Base-by-base conservation (phyloP, 2,329 filamentous ascomycete genomes). In the Penicillium thymicola region DNA sequence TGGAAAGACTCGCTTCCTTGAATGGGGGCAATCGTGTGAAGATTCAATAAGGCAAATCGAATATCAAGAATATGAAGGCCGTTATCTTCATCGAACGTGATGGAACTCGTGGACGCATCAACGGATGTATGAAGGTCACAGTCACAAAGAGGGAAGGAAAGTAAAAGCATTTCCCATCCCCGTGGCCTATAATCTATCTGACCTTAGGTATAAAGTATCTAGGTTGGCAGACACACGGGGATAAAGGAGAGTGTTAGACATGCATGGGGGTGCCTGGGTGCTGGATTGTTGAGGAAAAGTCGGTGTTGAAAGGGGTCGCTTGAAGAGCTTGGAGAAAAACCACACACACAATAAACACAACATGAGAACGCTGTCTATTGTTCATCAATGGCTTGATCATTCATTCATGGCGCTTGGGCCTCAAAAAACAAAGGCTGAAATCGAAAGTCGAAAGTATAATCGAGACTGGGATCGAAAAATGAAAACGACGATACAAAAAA, bases 341-440 rank as follows among this genome's bases (percentile, higher is more conserved):
- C 18, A 49, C 18, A 48, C 54, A 64, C 54, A 64, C 55, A 59
- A 58, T 60, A 61, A 51, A 54, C 54, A 54, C 50, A 54, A 58
- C 41, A 51, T 16, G 32, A 18, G 47, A 66, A 70, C 61, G 63
- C 66, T 67, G 63, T 70, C 68, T 71, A 70, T 70, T 64, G 64
- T 64, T 70, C 63, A 61, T 68, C 59, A 65, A 61, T 60, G 55
- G 61, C 62, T 63, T 52, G 54, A 60, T 68, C 65, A 59, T 67
- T 64, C 59, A 60, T 63, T 59, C 58, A 58, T 57, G 36, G 55
- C 49, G 45, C 43, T 42, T 54, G 43, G 51, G 49, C 49, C 30
- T 32, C 38, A 51, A 50, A 54, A 48, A 30, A 18, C 21, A 48
- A 44, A 38, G 32, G 44, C 37, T 30, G 54, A 44, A 50, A 50